phyloP scores from a whole-genome alignment of 495 filamentous ascomycete species.

The Parachaetomium inaequale region DNA sequence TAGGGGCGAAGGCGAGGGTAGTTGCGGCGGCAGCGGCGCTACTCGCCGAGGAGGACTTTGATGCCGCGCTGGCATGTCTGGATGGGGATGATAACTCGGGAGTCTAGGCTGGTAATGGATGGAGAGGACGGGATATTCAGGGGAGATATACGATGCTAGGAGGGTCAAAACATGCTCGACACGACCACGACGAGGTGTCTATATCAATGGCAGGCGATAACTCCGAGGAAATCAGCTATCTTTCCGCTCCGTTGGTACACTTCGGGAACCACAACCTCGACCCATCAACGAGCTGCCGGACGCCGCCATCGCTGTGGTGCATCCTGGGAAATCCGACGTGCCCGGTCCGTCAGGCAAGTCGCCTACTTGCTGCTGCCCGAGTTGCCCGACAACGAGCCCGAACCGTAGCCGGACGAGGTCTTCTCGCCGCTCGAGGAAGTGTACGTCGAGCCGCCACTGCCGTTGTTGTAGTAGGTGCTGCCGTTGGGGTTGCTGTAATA shows the following conservation, averaged over 20 bases:
- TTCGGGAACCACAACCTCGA: no score
- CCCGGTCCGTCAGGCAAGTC: neutral
- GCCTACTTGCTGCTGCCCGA: neutral
- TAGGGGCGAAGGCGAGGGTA: neutral
- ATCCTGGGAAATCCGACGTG: neutral
- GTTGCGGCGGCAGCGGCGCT: neutral
- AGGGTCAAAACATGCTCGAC: no score
- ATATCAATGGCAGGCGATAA: no score
- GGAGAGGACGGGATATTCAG: no score
- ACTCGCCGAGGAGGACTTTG: neutral
- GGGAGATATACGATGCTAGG: no score
- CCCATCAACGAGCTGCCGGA: no score
- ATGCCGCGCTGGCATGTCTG: neutral
- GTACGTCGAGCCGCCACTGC: slow-evolving; percentile 42
- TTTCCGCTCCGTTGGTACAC: no score
- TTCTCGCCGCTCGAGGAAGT: slow-evolving; percentile 36
- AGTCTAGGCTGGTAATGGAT: no score
- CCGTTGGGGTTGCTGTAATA: slow-evolving; percentile 58
- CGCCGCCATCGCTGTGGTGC: no score
- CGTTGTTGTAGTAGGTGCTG: slow-evolving; percentile 47
- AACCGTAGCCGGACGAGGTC: slow-evolving; percentile 25
- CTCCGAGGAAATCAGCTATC: no score
- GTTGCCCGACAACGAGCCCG: slow-evolving; percentile 13
- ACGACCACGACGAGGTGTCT: no score
- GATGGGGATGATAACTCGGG: no score